Base-by-base conservation (phyloP, 805 yeast species). In the Candida stauntonica region DNA sequence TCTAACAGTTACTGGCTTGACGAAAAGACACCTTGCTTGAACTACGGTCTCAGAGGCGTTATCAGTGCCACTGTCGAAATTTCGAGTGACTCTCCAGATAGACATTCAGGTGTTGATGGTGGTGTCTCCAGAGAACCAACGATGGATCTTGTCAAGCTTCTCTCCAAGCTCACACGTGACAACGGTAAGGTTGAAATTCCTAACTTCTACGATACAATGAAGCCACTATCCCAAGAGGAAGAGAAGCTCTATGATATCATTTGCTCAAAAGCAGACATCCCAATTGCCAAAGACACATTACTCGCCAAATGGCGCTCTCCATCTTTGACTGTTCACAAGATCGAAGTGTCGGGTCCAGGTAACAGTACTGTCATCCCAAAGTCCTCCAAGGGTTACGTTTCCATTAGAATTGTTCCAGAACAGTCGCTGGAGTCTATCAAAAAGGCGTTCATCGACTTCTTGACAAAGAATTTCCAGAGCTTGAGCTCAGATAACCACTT, bases 31-130 rank as follows among this genome's bases (percentile, higher is more conserved):
- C 99, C 99, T 1, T 91, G 97, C 60, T 67, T 93, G 51, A 91
- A 91, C 56, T 93, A 91, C 62, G 99, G 99, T 0, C 67, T 93
- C 41, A 72, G 99, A 56, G 99, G 99, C 35, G 91, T 89, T 2
- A 70, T 93, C 17, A 84, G 88, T 61, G 82, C 86, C 2, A 68
- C 79, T n/a, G 73, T 93, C 3, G 77, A 76, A 26, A 70, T 93
- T 9, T 66, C 68, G 41, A 77, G 88, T 36, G 89, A 81, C 47
- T 72, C 72, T 42, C 95, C 94, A 1, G 97, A 93, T 59, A 67
- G 95, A 42, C 99, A 93, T 57, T 86, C 97, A 0, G 99, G 99
- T 45, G 93, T 93, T 8, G 94, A 88, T 62, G 99, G 99, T 36
- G 98, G 98, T 42, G 80, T 83, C 7, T 75, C 77, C 44, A 72